phyloP scores from a whole-genome alignment of 2,329 filamentous ascomycete genomes.

The Aureobasidium sp. region DNA sequence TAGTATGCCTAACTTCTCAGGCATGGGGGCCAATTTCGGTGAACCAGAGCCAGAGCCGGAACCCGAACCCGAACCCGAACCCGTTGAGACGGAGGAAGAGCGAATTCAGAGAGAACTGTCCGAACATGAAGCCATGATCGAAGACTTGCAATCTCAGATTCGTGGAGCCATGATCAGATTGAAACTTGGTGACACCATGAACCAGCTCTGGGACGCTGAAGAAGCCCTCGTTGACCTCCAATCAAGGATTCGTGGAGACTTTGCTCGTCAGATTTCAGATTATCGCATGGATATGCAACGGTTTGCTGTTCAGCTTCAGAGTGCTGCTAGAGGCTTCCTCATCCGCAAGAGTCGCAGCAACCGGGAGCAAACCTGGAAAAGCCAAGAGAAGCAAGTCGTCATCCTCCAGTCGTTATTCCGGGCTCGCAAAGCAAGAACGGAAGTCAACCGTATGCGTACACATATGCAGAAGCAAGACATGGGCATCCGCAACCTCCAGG shows the following conservation, averaged over 20 bases:
- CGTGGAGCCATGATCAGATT: slow-evolving; percentile 72
- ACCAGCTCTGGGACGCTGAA: slow-evolving; percentile 80
- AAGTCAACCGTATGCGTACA: slow-evolving; percentile 39
- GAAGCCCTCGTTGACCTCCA: slow-evolving; percentile 72
- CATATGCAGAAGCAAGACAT: slow-evolving; percentile 37
- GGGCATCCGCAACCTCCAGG: slow-evolving; percentile 35
- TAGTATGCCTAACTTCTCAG: slow-evolving; percentile 95
- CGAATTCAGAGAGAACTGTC: slow-evolving; percentile 70
- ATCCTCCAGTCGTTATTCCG: slow-evolving; percentile 74
- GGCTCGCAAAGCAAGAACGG: slow-evolving; percentile 47
- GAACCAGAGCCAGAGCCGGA: slow-evolving; percentile 69
- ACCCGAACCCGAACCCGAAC: slow-evolving; percentile 56
- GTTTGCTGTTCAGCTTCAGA: slow-evolving; percentile 75
- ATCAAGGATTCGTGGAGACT: slow-evolving; percentile 78
- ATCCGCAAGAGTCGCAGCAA: slow-evolving; percentile 54
- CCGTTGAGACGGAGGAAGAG: slow-evolving; percentile 80
- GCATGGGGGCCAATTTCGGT: slow-evolving; percentile 93
- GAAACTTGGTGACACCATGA: slow-evolving; percentile 72
- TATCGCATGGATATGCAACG: slow-evolving; percentile 76
- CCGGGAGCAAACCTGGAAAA: slow-evolving; percentile 59
- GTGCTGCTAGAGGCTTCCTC: slow-evolving; percentile 66
- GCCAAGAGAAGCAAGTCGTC: slow-evolving; percentile 57
- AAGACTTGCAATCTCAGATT: slow-evolving; percentile 79
- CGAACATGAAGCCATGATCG: slow-evolving; percentile 62
- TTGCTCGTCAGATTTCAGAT: slow-evolving; percentile 69